A percentile compares a stretch with the other conserved stretches of the same genome.
Evolutionary conservation across 192 early-diverging fungal genomes (phyloP).

Genomic region (Martensiomyces pterosporus): DNA sequence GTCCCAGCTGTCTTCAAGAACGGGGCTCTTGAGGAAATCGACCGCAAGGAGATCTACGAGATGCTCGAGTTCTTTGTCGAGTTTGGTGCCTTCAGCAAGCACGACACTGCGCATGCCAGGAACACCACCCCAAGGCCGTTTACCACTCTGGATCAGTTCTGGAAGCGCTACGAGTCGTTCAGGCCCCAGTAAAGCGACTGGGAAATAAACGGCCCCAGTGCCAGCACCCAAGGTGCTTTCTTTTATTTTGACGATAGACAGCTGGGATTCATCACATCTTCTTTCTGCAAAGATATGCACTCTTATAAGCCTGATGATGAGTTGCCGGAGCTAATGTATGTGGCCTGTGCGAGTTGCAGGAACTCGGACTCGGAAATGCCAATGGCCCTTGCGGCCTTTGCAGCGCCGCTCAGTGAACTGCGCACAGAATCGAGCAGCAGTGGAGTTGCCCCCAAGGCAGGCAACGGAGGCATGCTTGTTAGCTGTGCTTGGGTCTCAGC

Average conservation of each 20-base stretch:
- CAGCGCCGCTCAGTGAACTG: constrained; percentile 22
- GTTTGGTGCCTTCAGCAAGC: not conserved
- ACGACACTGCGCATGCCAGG: not conserved
- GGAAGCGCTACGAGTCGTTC: not conserved
- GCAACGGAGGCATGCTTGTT: not conserved
- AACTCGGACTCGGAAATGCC: constrained; percentile 25
- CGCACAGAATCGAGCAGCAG: constrained; percentile 6
- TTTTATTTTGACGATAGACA: not conserved
- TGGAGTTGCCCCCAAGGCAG: not conserved
- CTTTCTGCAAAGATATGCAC: no score
- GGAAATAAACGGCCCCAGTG: not conserved
- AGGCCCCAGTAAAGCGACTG: no score
- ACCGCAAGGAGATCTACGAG: constrained; percentile 7
- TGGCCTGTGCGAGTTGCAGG: constrained; percentile 8
- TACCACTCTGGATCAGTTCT: constrained; percentile 5
- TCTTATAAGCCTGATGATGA: not conserved
- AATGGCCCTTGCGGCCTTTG: constrained; percentile 11
- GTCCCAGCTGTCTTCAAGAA: not conserved
- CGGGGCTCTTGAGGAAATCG: not conserved
- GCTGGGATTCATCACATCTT: no score
- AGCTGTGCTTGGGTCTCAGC: not conserved
- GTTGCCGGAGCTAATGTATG: not conserved
- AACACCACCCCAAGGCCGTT: constrained; percentile 1
- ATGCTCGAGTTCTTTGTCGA: constrained; percentile 9
- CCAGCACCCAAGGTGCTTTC: not conserved